Evolutionary conservation across 2,329 filamentous ascomycete species (phyloP), one percentile per base, ranked within the genome.

Genomic region (Hysterium pulicare): DNA sequence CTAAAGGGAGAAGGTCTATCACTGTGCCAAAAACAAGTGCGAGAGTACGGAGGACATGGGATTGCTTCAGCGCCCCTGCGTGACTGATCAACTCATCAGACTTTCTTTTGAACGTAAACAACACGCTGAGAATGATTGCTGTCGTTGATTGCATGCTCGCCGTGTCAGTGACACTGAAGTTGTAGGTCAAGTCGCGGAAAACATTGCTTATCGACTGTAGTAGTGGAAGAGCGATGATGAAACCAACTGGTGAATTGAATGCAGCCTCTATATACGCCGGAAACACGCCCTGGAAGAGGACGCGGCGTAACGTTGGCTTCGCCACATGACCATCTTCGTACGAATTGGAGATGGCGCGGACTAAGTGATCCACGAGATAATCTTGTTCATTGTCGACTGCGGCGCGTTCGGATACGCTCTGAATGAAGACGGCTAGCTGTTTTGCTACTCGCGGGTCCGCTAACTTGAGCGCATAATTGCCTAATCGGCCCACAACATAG

Each of bases 401-500:
- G 0, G 80, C 79, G 41, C 79, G 70, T 55, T 82, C 78, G 10
- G 73, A 75, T 5, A 83, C 73, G 4, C 74, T 76, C 41, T 82
- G 78, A 11, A 84, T 59, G 58, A 82, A 84, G n/a, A 70, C 68
- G 5, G 71, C 73, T 24, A 83, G 66, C 44, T 79, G 72, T 49
- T 78, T 81, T 5, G 73, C 68, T 9, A 71, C 71, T 44, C 73
- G 72, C 6, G 64, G 48, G 19, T 75, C 70, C 3, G 59, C 61
- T 2, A 82, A 62, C 49, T 77, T 80, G 1, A 76, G 68, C 10
- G 72, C 74, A 46, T 83, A 84, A 33, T 77, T 74, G 49, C 77
- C 79, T 23, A 84, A 64, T 44, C 74, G 74, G 7, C 78, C 80
- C 4, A 82, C 75, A 19, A 84, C 78, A 55, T 84, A 84, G 0